Base-by-base conservation (phyloP, 306 rosid species). In the Bauhinia variegata region DNA sequence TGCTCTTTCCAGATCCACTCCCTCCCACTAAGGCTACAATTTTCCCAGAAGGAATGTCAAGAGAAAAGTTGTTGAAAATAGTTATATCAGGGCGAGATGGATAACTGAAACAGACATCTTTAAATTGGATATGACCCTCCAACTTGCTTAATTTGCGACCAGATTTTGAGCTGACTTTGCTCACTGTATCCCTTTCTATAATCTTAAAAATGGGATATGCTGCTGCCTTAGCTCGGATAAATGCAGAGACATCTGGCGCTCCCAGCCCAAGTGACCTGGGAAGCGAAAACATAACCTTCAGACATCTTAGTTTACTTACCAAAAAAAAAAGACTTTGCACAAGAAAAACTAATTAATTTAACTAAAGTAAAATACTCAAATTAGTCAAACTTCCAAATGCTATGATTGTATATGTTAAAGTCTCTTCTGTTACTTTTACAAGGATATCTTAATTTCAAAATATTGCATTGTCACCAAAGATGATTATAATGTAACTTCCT, bases 1-100 rank as follows among this genome's bases (percentile, higher is more conserved):
- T 88, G 76, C 98, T 93, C 74, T 93, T 93, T 54, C 98, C 98
- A 4, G 98, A 93, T 8, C 98, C 98, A 74, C 96, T 89, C 54
- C 95, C 96, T 82, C 98, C 96, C 50, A 93, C 97, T 54, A 93
- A 91, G 11, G 98, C 98, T 38, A 89, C 72, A 71, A 88, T 86
- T 83, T 93, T 93, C 34, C 97, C 97, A 0, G 95, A 68, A 67
- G 96, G 96, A 75, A 93, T 89, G 23, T 93, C 85, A 39, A 93
- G 96, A 73, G 72, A 60, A 38, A 93, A 63, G 68, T 85, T 84
- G 55, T 83, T 63, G 81, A 93, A 93, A 55, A 93, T 84, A 10
- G 5, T 34, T 28, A 89, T 88, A 60, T 93, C 91, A 5, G 78
- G 79, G 42, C 98, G 91, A 70, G 97, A 93, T 1, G 98, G 98